These are phyloP conservation scores for Quercus phellos DNA, from an alignment of 331 rosid genomes.

Conservation along the genomic window DNA sequence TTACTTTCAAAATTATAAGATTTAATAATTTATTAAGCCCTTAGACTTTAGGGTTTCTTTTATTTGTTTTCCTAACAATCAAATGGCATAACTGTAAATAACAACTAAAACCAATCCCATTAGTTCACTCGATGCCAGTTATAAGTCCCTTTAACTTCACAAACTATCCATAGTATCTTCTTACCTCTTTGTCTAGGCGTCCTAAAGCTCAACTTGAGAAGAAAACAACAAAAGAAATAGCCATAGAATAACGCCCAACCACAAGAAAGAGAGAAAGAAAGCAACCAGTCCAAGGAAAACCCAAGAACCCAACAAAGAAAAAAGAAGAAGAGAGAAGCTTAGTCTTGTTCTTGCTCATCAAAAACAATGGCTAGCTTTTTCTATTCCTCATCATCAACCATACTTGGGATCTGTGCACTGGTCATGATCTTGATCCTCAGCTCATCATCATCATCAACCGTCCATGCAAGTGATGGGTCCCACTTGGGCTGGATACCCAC, in stretches of 20 bases:
- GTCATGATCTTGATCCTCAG: conserved; percentile 12
- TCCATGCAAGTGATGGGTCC: conserved; percentile 36
- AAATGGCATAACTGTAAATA: conserved; percentile 16
- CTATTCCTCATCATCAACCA: conserved; percentile 15
- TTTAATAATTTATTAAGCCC: too few species aligned
- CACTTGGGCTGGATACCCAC: conserved; percentile 43
- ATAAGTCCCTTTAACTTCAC: neutral
- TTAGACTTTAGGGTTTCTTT: too few species aligned
- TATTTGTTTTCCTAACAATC: neutral
- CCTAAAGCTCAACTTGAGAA: neutral
- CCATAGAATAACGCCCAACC: too few species aligned
- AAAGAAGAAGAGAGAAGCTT: neutral
- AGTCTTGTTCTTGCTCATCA: neutral
- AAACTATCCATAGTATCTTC: neutral
- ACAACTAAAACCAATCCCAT: neutral
- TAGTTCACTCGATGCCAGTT: neutral
- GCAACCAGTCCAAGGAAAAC: too few species aligned
- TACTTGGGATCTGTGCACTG: conserved; percentile 53
- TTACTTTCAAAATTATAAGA: too few species aligned
- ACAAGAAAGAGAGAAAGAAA: neutral
- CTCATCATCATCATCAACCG: conserved; percentile 23
- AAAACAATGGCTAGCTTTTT: conserved; percentile 46
- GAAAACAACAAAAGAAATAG: neutral
- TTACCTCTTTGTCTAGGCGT: neutral
- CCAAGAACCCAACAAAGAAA: neutral